Evolutionary conservation across 2,329 filamentous ascomycete genomes (phyloP).

Genomic region (Aspergillus sp.): DNA sequence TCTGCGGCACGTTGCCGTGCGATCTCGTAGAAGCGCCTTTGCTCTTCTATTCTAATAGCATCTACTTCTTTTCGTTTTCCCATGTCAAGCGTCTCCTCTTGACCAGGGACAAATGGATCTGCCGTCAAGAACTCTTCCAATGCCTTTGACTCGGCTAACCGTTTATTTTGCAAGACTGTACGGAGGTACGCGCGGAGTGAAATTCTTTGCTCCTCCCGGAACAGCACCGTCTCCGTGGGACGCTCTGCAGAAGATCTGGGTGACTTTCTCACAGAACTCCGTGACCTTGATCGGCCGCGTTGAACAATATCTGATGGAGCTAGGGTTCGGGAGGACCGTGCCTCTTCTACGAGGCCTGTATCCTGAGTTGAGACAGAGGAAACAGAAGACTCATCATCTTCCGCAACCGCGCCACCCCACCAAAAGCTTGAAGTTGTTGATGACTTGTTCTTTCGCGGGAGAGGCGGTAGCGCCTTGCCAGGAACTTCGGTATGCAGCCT

Average conservation of each 20-base stretch:
- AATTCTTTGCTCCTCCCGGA: conserved; percentile 85
- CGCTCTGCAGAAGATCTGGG: conserved; percentile 45
- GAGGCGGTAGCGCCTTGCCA: conserved; percentile 79
- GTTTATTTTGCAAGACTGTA: conserved; percentile 77
- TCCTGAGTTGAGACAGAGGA: conserved; percentile 75
- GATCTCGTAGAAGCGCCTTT: conserved; percentile 93
- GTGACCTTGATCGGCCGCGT: conserved; percentile 28
- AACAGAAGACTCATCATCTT: conserved; percentile 74
- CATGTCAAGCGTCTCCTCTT: conserved; percentile 83
- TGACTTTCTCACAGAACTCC: conserved; percentile 29
- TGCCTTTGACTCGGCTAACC: conserved; percentile 77
- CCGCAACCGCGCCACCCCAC: conserved; percentile 46
- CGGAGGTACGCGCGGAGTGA: conserved; percentile 90
- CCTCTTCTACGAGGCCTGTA: conserved; percentile 44
- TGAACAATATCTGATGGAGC: conserved; percentile 24
- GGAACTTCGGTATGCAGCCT: conserved; percentile 80
- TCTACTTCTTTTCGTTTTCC: conserved; percentile 77
- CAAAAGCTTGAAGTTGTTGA: conserved; percentile 63
- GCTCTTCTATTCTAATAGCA: conserved; percentile 84
- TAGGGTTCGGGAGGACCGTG: conserved; percentile 33
- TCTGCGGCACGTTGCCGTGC: conserved; percentile 86
- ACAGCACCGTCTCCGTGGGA: conserved; percentile 57
- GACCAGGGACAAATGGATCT: conserved; percentile 70
- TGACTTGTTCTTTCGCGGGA: conserved; percentile 91
- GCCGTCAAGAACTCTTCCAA: conserved; percentile 80